phyloP scores from a whole-genome alignment of 2,329 filamentous ascomycete species.

The Fonsecaea nubica region DNA sequence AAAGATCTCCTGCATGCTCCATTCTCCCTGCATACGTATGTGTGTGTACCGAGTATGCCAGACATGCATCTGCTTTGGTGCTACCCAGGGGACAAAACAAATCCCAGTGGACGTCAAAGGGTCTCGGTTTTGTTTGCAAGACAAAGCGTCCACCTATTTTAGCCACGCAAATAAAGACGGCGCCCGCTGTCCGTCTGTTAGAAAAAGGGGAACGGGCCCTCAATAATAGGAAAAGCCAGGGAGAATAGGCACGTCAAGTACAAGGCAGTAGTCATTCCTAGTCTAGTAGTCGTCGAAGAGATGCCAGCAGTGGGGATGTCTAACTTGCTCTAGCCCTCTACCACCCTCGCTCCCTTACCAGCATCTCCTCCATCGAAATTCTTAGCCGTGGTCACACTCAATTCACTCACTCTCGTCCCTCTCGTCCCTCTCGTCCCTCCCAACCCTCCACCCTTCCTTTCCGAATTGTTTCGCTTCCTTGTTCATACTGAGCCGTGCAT shows the following conservation, averaged over 20 bases:
- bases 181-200: background rate
- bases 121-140: background rate
- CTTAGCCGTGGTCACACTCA: conserved; percentile 18
- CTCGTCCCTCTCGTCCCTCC: background rate
- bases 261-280: background rate
- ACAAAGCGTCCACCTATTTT: background rate
- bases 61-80: background rate
- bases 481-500: conserved; percentile 3
- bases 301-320: background rate
- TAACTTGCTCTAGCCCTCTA: conserved; percentile 4
- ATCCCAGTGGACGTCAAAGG: background rate
- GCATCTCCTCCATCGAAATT: conserved; percentile 12
- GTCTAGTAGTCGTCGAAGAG: background rate
- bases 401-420: background rate
- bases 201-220: background rate
- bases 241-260: background rate
- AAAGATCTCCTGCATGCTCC: background rate
- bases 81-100: background rate
- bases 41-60: no score
- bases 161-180: background rate
- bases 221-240: conserved; percentile 6
- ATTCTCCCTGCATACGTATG: conserved; percentile 4
- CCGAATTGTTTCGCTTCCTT: background rate
- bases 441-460: conserved; percentile 1
- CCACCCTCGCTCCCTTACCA: conserved; percentile 15